Conservation (phyloP, 139 green algal species). For the Chlorella sp. region DNA sequence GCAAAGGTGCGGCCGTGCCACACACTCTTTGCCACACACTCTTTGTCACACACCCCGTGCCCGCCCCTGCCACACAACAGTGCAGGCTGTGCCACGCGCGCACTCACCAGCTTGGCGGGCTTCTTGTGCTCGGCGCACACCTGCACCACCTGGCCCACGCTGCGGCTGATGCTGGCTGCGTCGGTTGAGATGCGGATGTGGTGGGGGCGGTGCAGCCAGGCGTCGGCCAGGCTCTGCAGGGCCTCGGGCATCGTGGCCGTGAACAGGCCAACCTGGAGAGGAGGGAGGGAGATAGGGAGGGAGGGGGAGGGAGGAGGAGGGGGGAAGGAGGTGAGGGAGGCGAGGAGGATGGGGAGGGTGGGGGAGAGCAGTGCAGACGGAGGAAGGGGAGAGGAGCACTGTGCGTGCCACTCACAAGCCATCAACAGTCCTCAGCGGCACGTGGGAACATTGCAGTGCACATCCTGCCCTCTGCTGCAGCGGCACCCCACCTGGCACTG, state of each 20-base stretch:
- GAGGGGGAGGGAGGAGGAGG: background rate
- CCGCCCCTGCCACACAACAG: background rate
- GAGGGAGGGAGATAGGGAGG: background rate
- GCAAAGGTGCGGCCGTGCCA: too few relatives aligned
- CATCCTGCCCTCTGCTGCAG: background rate
- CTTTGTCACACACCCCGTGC: background rate
- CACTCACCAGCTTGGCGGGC: conserved; percentile 66
- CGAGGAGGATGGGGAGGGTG: background rate
- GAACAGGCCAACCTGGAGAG: conserved; percentile 79
- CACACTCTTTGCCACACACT: too few relatives aligned
- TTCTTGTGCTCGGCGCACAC: conserved; percentile 88
- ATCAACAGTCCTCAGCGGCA: background rate
- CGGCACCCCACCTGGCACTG: background rate
- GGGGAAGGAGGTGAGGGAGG: background rate
- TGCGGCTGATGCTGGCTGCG: conserved; percentile 70
- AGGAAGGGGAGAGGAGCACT: background rate
- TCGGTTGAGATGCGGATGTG: conserved; percentile 19
- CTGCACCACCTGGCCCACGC: conserved; percentile 88
- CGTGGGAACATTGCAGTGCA: background rate
- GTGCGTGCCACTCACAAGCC: background rate
- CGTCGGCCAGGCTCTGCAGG: conserved; percentile 55
- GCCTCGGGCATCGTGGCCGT: conserved; percentile 81
- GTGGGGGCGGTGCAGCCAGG: conserved; percentile 63
- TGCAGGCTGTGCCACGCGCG: background rate
- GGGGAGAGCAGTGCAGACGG: background rate